Conservation (phyloP, 805 yeast genomes). For the Candida glaebosa region DNA sequence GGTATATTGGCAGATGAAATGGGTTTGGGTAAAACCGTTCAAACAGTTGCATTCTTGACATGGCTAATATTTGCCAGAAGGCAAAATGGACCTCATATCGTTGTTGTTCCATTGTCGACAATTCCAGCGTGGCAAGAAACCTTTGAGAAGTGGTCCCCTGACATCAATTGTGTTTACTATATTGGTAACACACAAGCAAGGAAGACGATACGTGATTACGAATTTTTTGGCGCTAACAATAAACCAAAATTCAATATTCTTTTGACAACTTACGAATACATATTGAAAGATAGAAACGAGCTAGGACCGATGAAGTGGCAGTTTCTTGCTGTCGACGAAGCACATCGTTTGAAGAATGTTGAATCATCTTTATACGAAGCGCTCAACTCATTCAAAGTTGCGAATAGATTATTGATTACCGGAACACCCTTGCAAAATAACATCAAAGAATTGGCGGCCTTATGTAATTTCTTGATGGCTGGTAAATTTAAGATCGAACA, state of each 20-base stretch:
- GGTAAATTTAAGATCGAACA: slow-evolving; percentile 87
- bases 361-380: slow-evolving; percentile 92
- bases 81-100: slow-evolving; percentile 95
- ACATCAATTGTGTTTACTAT: slow-evolving; percentile 86
- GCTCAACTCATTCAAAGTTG: slow-evolving; percentile 72
- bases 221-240: slow-evolving; percentile 63
- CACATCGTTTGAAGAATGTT: slow-evolving; percentile 92
- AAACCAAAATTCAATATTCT: slow-evolving; percentile 89
- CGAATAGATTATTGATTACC: slow-evolving; percentile 84
- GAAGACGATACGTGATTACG: slow-evolving; percentile 75
- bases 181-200: slow-evolving; percentile 90
- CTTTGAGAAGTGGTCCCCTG: slow-evolving; percentile 97
- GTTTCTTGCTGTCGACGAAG: slow-evolving; percentile 96
- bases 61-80: slow-evolving; percentile 95
- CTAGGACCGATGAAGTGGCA: slow-evolving; percentile 90
- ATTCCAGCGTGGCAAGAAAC: slow-evolving; percentile 99
- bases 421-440: slow-evolving; percentile 98
- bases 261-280: slow-evolving; percentile 93
- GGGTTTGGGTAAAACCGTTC: slow-evolving; percentile 98
- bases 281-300: slow-evolving; percentile 80
- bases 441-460: slow-evolving; percentile 90
- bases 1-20: slow-evolving; percentile 98
- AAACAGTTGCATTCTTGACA: slow-evolving; percentile 88
- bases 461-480: slow-evolving; percentile 94
- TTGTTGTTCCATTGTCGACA: slow-evolving; percentile 94